phyloP scores from a whole-genome alignment of 2,329 filamentous ascomycete genomes.

The Aspergillus sp. region DNA sequence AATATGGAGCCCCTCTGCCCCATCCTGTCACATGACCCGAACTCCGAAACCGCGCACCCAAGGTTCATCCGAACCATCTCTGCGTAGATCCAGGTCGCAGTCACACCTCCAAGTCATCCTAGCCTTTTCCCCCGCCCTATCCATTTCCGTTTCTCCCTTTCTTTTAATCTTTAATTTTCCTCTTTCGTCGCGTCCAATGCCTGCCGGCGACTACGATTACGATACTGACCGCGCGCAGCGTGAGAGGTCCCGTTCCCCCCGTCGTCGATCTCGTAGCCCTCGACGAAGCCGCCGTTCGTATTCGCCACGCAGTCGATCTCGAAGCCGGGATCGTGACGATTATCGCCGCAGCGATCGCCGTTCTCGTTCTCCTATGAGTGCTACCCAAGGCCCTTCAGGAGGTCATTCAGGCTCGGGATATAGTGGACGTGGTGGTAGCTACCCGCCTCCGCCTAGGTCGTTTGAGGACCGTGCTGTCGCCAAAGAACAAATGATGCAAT shows the following conservation, averaged over 20 bases:
- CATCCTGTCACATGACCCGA: conserved; percentile 10
- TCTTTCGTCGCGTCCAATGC: conserved; percentile 20
- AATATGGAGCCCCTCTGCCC: conserved; percentile 1
- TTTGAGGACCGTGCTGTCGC: conserved; percentile 80
- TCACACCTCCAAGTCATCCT: conserved; percentile 11
- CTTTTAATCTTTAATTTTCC: conserved; percentile 1
- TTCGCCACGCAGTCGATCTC: conserved; percentile 75
- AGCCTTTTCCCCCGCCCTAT: not conserved
- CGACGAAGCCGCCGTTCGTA: conserved; percentile 74
- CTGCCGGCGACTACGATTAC: conserved; percentile 27
- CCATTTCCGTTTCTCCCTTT: not conserved
- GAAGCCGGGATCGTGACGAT: conserved; percentile 74
- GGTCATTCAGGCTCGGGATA: conserved; percentile 64
- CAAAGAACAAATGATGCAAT: conserved; percentile 95
- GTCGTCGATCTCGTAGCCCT: conserved; percentile 77
- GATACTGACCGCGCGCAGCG: conserved; percentile 58
- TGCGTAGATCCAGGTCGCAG: conserved; percentile 3
- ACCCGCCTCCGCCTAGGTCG: conserved; percentile 63
- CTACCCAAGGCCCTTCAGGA: conserved; percentile 65
- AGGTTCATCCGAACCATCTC: not conserved
- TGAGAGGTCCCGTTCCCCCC: conserved; percentile 69
- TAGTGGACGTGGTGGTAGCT: conserved; percentile 61
- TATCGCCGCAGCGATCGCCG: conserved; percentile 73
- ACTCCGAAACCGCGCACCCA: conserved; percentile 8
- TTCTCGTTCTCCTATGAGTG: conserved; percentile 85